Percentiles rank a stretch among this genome's conserved stretches.
These are phyloP conservation scores for Saposhnikovia divaricata DNA, from an alignment of 129 eudicot genomes.

Conservation along the genomic window DNA sequence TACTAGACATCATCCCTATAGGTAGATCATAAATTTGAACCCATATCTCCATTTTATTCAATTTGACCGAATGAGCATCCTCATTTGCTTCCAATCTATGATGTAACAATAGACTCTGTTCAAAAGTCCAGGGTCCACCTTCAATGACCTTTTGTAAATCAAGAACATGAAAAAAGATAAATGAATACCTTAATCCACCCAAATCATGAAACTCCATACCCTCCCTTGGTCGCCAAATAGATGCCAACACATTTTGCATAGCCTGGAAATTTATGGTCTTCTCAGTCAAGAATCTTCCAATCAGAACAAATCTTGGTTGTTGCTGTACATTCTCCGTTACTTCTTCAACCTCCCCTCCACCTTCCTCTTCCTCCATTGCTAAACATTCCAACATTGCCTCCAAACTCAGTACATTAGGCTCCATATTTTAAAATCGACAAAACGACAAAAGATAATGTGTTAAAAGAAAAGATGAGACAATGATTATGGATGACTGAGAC, in stretches of 20 bases:
- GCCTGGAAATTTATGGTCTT: no score
- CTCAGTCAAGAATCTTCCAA: not conserved
- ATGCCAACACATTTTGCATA: no score
- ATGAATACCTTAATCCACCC: no score
- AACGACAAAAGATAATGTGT: no score
- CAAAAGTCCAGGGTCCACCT: no score
- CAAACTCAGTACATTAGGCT: not conserved
- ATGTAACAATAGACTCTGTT: no score
- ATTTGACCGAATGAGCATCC: not conserved
- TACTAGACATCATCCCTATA: not conserved
- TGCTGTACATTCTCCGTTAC: not conserved
- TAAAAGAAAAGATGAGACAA: not conserved
- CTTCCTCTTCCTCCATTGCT: not conserved
- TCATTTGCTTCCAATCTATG: no score
- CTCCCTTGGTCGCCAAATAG: no score
- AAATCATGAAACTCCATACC: no score
- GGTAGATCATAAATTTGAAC: not conserved
- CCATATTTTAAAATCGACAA: not conserved
- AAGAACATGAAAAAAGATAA: no score
- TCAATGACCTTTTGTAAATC: no score
- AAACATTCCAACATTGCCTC: not conserved
- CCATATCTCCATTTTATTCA: not conserved
- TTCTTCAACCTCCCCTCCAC: not conserved
- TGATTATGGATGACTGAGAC: not conserved
- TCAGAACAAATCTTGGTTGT: not conserved